Conservation (phyloP, 2,329 filamentous ascomycete species). For the Neocucurbitaria cava region DNA sequence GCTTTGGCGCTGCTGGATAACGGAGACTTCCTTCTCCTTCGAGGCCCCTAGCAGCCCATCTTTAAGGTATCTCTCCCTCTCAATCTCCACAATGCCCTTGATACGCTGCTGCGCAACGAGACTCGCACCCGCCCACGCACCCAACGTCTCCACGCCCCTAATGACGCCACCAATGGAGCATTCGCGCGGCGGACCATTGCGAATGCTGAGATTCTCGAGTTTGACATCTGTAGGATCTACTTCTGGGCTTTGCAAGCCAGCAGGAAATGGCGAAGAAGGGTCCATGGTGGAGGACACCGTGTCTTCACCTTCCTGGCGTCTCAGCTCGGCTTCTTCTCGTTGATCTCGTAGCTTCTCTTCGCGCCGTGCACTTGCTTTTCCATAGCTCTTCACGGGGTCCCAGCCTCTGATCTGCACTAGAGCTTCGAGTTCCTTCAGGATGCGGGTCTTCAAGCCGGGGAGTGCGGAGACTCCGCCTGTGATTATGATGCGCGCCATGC, state of each 20-base stretch:
- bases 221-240: conserved; percentile 66
- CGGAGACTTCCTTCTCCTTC: conserved; percentile 65
- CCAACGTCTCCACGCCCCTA: conserved; percentile 72
- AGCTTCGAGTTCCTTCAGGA: conserved; percentile 75
- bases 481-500: conserved; percentile 89
- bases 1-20: conserved; percentile 67
- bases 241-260: conserved; percentile 58
- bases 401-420: conserved; percentile 76
- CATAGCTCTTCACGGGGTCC: conserved; percentile 76
- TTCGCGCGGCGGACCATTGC: conserved; percentile 46
- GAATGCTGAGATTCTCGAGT: conserved; percentile 58
- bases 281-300: conserved; percentile 8
- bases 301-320: conserved; percentile 30
- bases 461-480: conserved; percentile 81
- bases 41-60: conserved; percentile 70
- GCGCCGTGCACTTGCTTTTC: conserved; percentile 56
- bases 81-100: conserved; percentile 72
- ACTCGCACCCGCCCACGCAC: conserved; percentile 77
- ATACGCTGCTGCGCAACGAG: conserved; percentile 72
- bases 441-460: conserved; percentile 77
- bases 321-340: conserved; percentile 29
- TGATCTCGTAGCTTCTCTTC: conserved; percentile 34
- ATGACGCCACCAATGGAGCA: conserved; percentile 63
- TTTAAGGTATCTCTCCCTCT: conserved; percentile 73
- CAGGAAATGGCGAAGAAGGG: conserved; percentile 17